Base-by-base conservation (phyloP, 805 yeast species). In the Danielia reshetovae region DNA sequence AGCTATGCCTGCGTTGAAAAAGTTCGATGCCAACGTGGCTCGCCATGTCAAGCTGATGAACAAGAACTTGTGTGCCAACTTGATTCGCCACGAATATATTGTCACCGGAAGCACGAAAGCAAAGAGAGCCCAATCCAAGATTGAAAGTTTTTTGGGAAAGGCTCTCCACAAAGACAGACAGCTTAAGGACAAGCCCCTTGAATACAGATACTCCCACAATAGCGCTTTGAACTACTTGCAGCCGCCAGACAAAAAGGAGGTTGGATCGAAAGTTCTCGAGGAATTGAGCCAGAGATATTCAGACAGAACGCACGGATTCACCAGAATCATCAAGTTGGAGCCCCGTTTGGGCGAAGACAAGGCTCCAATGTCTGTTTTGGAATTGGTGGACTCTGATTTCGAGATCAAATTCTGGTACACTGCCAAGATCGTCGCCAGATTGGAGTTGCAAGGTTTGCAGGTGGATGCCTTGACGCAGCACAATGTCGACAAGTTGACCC, bases 281-380 rank as follows among this genome's bases (percentile, higher is more conserved):
- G 86, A 75, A 27, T 66, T 89, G 26, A 75, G 77, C 4, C 68
- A 75, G 27, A 70, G 95, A 38, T 89, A 84, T 53, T 51, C 65
- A 4, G 51, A 60, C 16, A 75, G 96, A 62, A 54, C 60, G 1
- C 85, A 87, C 42, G 97, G 97, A 1, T 90, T 81, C 64, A 87
- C 97, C 3, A 76, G 97, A 47, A 76, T 90, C 35, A 63, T 88
- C 42, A 80, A 75, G 48, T 66, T 93, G 41, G 97, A 93, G 59
- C 87, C 89, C 12, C 72, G 97, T 46, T 59, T 81, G 30, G 89
- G 93, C 36, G 70, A 65, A 41, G 98, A 93, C 57, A 83, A 79
- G 42, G 95, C 97, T 0, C 89, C 89, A 21, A 93, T 85, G 70
- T 80, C 93, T 0, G 79, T 89, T 7, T 54, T 93, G 35, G 98